Evolutionary conservation across 805 yeast species (phyloP), one percentile per base, ranked within the genome.

Genomic region (Maudiozyma bulderi): DNA sequence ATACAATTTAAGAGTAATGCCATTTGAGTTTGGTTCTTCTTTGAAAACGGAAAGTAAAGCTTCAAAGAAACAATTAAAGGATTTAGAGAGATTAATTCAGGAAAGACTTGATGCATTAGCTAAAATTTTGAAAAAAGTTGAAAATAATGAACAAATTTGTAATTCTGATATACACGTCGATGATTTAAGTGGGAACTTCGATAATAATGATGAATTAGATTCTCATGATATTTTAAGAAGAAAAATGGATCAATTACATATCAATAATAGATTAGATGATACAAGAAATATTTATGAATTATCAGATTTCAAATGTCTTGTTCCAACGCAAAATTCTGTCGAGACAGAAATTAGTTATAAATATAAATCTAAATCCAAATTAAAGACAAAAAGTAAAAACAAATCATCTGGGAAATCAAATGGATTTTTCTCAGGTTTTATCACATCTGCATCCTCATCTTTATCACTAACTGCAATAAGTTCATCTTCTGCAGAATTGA

Each of bases 1-100:
- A 35, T 69, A 68, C 49, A 61, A 66, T 34, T 51, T 72, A 7
- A 62, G 75, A 54, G 64, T 71, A 33, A 64, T 71, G 41, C 75
- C 75, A 6, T 70, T 68, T 55, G 72, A 70, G 8, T 67, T 70
- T 44, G 56, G 46, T 56, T 54, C 57, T 5, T 49, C 56, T 15
- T 39, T 49, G 8, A 41, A 49, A 8, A 47, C 51, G 1, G 61
- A 55, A 35, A 52, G 53, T 7, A 42, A 28, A 8, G 53, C 54
- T 2, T 54, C 56, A 1, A 43, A 50, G 6, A 52, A 49, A 44
- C 68, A 64, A 48, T 44, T 65, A 9, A 51, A 49, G 37, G 59
- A 57, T 40, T 47, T 65, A 32, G 48, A 54, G 35, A 50, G 42
- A 14, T 53, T 63, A 38, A 52, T 63, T 8, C 54, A 59, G 28